Evolutionary conservation across 1,139 yeast species (phyloP), one percentile per base, ranked within the genome.

Genomic region (Suhomyces maxii): DNA sequence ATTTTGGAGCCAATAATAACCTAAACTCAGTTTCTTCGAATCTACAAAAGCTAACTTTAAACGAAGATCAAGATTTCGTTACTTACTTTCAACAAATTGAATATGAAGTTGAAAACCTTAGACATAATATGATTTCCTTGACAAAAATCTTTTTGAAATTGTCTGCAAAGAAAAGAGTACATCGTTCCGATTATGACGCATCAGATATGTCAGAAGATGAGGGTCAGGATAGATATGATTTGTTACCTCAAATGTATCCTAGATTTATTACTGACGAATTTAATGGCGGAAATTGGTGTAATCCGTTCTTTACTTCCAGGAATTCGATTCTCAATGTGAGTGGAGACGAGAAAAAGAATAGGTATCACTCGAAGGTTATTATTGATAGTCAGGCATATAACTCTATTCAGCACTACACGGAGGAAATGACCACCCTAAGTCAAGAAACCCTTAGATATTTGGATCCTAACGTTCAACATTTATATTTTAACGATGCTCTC

Each of bases 231-330:
- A 55, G 78, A 30, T 65, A 59, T 50, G 67, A 76, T 39, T 48
- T 68, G 11, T 57, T 85, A 26, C 91, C 91, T 0, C 85, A 84
- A 58, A 68, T 82, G 2, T 79, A 83, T 53, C 88, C 91, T n/a
- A 68, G 93, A 48, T 83, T 84, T 56, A 63, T 85, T 8, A 69
- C 75, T 33, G 80, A 82, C 40, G 83, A 79, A 47, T 85, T 82
- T 59, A 83, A 82, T 55, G 91, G 89, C 8, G 90, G 89, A 8
- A 83, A 83, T 54, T 85, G 89, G 84, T 77, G 82, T 42, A 85
- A 84, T 55, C 87, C 87, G 30, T 83, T 84, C 54, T 81, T 80
- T 53, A 67, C 73, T 7, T 68, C 76, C 9, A 59, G 55, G 23
- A 73, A 73, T 42, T 60, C 69, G 1, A 65, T 69, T 23, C 63